Conservation (phyloP, 2,329 filamentous ascomycete species). For the Penicillium occitanis region DNA sequence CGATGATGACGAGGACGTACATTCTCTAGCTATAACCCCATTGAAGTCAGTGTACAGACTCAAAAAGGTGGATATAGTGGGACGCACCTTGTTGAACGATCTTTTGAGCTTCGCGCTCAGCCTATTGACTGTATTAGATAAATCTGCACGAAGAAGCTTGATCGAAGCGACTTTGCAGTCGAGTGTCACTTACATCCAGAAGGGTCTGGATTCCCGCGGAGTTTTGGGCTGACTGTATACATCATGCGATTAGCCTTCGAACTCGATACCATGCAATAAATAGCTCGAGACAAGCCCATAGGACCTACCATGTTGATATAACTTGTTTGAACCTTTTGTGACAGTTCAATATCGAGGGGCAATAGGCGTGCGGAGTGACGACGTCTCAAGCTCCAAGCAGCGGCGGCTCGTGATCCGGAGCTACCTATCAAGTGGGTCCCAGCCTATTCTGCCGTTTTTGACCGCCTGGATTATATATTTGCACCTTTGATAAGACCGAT, state of each 20-base stretch:
- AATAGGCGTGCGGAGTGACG: conserved; percentile 16
- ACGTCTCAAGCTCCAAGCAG: conserved; percentile 2
- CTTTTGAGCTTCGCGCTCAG: conserved; percentile 97
- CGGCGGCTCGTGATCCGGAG: conserved; percentile 3
- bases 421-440: conserved; percentile 5
- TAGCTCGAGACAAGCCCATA: not conserved
- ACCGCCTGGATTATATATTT: conserved; percentile 9
- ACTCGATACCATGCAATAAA: not conserved
- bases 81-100: conserved; percentile 90
- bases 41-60: conserved; percentile 6
- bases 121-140: conserved; percentile 53
- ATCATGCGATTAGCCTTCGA: not conserved
- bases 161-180: not conserved
- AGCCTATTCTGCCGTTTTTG: conserved; percentile 7
- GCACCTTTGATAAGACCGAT: not conserved
- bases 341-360: not conserved
- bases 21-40: conserved; percentile 71
- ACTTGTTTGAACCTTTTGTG: not conserved
- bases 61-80: not conserved
- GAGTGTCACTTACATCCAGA: conserved; percentile 75
- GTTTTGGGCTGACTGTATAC: conserved; percentile 86
- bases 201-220: conserved; percentile 97
- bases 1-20: conserved; percentile 50
- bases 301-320: conserved; percentile 17
- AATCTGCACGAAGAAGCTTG: not conserved